Conservation (phyloP, 2,329 filamentous ascomycete species). For the Colletotrichum coccodes region DNA sequence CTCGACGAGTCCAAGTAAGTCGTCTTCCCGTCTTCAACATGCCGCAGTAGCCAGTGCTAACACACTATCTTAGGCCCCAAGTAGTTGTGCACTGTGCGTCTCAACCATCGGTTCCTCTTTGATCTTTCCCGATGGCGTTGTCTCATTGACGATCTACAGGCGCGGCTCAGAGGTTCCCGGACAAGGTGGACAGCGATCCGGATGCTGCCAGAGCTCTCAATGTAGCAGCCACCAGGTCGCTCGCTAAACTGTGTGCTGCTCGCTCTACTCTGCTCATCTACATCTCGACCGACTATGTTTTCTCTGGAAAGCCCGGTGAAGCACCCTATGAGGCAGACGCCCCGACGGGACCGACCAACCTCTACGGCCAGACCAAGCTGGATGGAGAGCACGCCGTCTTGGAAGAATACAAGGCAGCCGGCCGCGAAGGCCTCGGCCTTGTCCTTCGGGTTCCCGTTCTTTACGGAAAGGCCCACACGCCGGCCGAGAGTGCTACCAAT, state of each 20-base stretch:
- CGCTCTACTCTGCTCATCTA: conserved; percentile 76
- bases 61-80: conserved; percentile 64
- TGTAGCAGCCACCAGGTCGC: conserved; percentile 72
- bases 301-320: conserved; percentile 78
- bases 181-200: conserved; percentile 85
- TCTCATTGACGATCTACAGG: conserved; percentile 55
- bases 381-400: conserved; percentile 73
- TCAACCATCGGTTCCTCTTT: neutral
- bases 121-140: neutral
- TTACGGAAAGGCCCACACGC: conserved; percentile 79
- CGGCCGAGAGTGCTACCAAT: conserved; percentile 85
- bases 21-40: neutral
- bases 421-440: conserved; percentile 66
- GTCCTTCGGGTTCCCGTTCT: conserved; percentile 85
- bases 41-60: neutral
- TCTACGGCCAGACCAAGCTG: conserved; percentile 74
- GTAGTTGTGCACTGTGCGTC: conserved; percentile 83
- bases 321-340: conserved; percentile 81
- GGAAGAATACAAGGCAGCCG: conserved; percentile 62
- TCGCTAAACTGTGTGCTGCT: conserved; percentile 73
- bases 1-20: conserved; percentile 67
- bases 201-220: conserved; percentile 80
- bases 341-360: conserved; percentile 76
- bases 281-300: conserved; percentile 87
- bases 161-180: conserved; percentile 88